Conservation (phyloP, 331 rosid species). For the Phaseolus coccineus region DNA sequence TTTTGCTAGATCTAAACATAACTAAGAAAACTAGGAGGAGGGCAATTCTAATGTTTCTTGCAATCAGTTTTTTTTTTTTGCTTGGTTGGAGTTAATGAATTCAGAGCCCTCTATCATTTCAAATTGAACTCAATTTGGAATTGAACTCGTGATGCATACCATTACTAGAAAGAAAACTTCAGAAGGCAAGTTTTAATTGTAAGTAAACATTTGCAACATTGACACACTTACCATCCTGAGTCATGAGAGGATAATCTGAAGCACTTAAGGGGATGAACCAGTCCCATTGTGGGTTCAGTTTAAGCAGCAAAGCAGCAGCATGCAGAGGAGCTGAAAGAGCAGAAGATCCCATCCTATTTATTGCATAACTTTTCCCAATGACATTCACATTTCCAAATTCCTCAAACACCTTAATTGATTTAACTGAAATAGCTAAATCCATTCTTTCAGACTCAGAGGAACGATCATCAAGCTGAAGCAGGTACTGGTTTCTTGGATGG, state of each 20-base stretch:
- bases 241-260: constrained; percentile 80
- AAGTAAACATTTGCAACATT: neutral
- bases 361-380: constrained; percentile 69
- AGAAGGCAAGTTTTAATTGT: neutral
- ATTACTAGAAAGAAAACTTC: constrained; percentile 1
- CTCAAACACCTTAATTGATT: constrained; percentile 58
- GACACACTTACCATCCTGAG: constrained; percentile 75
- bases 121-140: constrained; percentile 11
- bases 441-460: constrained; percentile 63
- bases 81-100: constrained; percentile 23
- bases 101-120: constrained; percentile 1
- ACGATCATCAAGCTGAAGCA: constrained; percentile 75
- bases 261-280: constrained; percentile 84
- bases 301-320: constrained; percentile 83
- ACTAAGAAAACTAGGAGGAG: constrained; percentile 17
- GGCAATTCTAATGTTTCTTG: constrained; percentile 32
- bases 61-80: neutral
- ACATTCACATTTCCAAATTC: constrained; percentile 72
- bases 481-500: constrained; percentile 82
- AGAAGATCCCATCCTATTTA: constrained; percentile 80
- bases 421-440: constrained; percentile 57
- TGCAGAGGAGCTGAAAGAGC: constrained; percentile 77
- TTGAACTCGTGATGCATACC: neutral
- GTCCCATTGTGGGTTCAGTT: constrained; percentile 71
- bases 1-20: constrained; percentile 11